A percentile compares a stretch with the other conserved stretches of the same genome.
Evolutionary conservation across 192 early-diverging fungal species (phyloP).

Genomic region (Podila epigama): DNA sequence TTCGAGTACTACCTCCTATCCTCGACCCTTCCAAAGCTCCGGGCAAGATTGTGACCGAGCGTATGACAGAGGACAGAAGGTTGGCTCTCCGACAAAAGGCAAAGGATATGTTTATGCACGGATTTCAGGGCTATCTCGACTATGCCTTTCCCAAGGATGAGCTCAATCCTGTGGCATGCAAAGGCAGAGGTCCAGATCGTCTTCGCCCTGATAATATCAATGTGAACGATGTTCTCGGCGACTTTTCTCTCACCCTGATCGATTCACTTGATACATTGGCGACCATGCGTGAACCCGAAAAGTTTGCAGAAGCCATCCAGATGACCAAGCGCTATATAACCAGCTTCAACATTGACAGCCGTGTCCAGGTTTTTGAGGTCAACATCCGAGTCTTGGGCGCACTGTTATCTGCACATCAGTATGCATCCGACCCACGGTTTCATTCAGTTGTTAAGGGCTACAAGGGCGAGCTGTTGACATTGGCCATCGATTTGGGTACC

Average conservation of each 20-base stretch:
- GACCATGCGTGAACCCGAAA: conserved; percentile 43
- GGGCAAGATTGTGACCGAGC: conserved; percentile 33
- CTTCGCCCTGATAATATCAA: conserved; percentile 64
- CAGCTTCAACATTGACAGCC: conserved; percentile 81
- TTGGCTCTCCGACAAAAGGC: conserved; percentile 40
- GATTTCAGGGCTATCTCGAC: conserved; percentile 80
- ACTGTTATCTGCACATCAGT: conserved; percentile 87
- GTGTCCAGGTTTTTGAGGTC: conserved; percentile 96
- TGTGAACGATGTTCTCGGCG: conserved; percentile 95
- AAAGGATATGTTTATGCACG: conserved; percentile 79
- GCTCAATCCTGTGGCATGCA: conserved; percentile 86
- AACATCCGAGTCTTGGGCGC: conserved; percentile 92
- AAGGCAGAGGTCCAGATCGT: conserved; percentile 74
- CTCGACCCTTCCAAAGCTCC: conserved; percentile 3
- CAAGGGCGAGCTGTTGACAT: conserved; percentile 75
- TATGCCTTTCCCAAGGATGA: conserved; percentile 93
- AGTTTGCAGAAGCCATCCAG: conserved; percentile 52
- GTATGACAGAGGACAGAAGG: conserved; percentile 31
- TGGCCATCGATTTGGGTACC: conserved; percentile 84
- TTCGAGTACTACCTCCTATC: conserved; percentile 16
- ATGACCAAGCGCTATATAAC: conserved; percentile 71
- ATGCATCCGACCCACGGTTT: conserved; percentile 73
- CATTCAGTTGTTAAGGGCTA: conserved; percentile 72
- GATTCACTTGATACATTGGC: conserved; percentile 91
- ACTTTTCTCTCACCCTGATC: conserved; percentile 92